Evolutionary conservation across 208 protist species (phyloP).

Genomic region (Trypanosomatidae sp.): DNA sequence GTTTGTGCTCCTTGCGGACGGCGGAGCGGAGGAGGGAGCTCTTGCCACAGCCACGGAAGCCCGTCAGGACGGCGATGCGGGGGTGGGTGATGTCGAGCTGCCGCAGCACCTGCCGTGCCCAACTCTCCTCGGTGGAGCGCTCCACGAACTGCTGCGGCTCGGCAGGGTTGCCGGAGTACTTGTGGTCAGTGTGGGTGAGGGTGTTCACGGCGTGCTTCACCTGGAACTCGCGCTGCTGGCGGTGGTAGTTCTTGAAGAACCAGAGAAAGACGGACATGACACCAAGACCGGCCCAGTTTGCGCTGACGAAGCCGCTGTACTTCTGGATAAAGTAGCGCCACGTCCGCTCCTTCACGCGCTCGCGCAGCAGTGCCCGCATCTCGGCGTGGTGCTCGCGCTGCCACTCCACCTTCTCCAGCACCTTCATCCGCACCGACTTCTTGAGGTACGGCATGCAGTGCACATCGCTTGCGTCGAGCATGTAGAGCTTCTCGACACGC

Average conservation of each 20-base stretch:
- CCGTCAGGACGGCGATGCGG: slow-evolving; percentile 63
- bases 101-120: slow-evolving; percentile 68
- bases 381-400: slow-evolving; percentile 58
- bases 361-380: slow-evolving; percentile 51
- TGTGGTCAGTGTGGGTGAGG: slow-evolving; percentile 42
- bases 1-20: slow-evolving; percentile 74
- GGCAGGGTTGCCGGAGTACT: slow-evolving; percentile 13
- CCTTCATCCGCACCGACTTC: slow-evolving; percentile 43
- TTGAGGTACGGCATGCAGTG: slow-evolving; percentile 58
- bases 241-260: slow-evolving; percentile 68
- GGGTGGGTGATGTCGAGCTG: slow-evolving; percentile 68
- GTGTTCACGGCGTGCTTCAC: slow-evolving; percentile 69
- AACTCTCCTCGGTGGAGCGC: slow-evolving; percentile 64
- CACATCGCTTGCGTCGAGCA: slow-evolving; percentile 45
- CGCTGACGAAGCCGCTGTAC: slow-evolving; percentile 72
- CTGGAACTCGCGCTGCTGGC: slow-evolving; percentile 58
- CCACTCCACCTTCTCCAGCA: slow-evolving; percentile 72
- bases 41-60: slow-evolving; percentile 58
- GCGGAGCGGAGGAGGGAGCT: slow-evolving; percentile 63
- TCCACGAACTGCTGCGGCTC: slow-evolving; percentile 38
- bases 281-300: slow-evolving; percentile 56
- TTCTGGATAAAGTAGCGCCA: slow-evolving; percentile 73
- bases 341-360: slow-evolving; percentile 62
- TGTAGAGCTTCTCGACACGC: slow-evolving; percentile 53
- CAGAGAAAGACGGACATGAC: slow-evolving; percentile 72